These are phyloP conservation scores for Phialophora tarda DNA, from an alignment of 2,329 filamentous ascomycete genomes.

Conservation along the genomic window DNA sequence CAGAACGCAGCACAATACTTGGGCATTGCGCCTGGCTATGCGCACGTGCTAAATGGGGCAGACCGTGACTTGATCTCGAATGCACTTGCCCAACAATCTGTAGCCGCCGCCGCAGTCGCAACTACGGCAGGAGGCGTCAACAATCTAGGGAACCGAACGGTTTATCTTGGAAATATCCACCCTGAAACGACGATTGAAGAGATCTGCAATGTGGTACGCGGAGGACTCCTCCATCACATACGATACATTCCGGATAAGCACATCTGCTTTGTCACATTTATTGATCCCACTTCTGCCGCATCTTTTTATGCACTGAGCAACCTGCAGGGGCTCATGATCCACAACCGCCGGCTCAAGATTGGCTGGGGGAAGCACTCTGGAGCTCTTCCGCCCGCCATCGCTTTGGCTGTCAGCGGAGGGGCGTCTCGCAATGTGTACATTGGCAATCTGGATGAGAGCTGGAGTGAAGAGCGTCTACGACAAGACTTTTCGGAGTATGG, in stretches of 20 bases:
- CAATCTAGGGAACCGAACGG: constrained; percentile 95
- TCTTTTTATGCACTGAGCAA: constrained; percentile 98
- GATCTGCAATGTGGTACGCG: constrained; percentile 98
- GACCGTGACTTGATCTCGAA: constrained; percentile 97
- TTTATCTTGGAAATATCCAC: constrained; percentile 98
- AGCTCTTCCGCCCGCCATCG: constrained; percentile 92
- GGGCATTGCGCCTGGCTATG: constrained; percentile 94
- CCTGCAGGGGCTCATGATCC: constrained; percentile 97
- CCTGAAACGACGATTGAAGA: constrained; percentile 99
- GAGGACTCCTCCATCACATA: constrained; percentile 94
- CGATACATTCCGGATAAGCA: constrained; percentile 99
- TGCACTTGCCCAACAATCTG: constrained; percentile 94
- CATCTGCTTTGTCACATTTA: constrained; percentile 99
- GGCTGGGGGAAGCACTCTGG: constrained; percentile 99
- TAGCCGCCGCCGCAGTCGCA: constrained; percentile 93
- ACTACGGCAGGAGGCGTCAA: constrained; percentile 96
- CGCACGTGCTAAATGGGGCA: constrained; percentile 92
- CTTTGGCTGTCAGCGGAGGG: constrained; percentile 91
- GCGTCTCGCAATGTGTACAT: constrained; percentile 99
- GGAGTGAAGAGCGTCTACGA: constrained; percentile 92
- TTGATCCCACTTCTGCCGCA: constrained; percentile 94
- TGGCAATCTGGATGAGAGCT: constrained; percentile 94
- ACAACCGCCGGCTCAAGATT: constrained; percentile 96
- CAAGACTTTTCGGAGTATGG: constrained; percentile 98
- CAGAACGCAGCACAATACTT: constrained; percentile 98